phyloP scores from a whole-genome alignment of 306 rosid species.

The Citrullus amarus region DNA sequence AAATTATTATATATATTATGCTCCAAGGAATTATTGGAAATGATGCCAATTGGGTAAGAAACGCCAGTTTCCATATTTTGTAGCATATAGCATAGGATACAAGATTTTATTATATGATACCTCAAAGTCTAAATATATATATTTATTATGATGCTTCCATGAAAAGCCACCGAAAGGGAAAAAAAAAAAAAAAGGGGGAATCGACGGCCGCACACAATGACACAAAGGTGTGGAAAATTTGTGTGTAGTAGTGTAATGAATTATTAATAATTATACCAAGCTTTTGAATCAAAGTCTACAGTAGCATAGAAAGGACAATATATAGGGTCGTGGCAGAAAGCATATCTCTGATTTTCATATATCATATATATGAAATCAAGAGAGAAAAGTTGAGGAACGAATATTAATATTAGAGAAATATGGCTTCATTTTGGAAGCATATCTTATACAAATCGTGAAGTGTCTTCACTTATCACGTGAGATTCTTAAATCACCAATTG shows the following conservation, averaged over 20 bases:
- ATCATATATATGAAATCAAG: no score
- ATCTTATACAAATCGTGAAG: no score
- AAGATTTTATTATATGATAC: not conserved
- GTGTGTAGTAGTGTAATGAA: not conserved
- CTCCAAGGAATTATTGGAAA: not conserved
- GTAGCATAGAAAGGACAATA: not conserved
- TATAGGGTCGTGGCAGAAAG: no score
- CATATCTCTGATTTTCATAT: no score
- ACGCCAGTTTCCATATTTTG: not conserved
- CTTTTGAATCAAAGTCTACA: not conserved
- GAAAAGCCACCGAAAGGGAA: not conserved
- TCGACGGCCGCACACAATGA: constrained; percentile 4
- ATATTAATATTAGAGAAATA: no score
- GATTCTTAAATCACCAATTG: no score
- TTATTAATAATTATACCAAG: not conserved
- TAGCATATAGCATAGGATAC: not conserved
- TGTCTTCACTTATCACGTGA: no score
- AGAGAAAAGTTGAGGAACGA: no score
- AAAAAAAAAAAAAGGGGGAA: not conserved
- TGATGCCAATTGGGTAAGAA: not conserved
- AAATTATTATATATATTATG: not conserved
- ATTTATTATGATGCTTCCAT: not conserved
- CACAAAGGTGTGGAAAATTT: not conserved
- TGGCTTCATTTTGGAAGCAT: no score
- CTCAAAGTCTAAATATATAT: not conserved